Evolutionary conservation across 2,329 filamentous ascomycete species (phyloP).

Genomic region (Colletotrichum shisoi): DNA sequence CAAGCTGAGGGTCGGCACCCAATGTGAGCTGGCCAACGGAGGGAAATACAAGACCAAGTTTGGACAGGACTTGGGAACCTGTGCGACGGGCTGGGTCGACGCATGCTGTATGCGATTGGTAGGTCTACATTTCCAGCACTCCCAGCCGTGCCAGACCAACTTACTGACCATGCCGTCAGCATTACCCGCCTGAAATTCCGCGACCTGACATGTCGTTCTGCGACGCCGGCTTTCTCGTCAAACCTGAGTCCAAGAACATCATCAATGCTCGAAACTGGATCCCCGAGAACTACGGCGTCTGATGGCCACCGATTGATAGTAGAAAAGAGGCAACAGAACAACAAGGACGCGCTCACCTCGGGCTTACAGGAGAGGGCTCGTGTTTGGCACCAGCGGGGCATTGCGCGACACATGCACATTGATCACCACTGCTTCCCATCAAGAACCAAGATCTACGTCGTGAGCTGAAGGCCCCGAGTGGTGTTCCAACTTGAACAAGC

Average conservation of each 20-base stretch:
- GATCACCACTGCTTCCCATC: neutral
- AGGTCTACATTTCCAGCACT: neutral
- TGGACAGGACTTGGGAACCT: constrained; percentile 37
- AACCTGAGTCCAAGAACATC: constrained; percentile 29
- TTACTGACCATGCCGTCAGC: constrained; percentile 19
- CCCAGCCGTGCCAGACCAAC: neutral
- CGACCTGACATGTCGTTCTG: constrained; percentile 33
- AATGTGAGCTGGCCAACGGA: constrained; percentile 29
- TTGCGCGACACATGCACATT: neutral
- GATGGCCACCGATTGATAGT: neutral
- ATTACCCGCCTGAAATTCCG: constrained; percentile 37
- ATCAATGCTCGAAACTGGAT: constrained; percentile 23
- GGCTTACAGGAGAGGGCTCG: neutral
- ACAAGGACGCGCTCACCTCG: neutral
- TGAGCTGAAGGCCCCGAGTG: neutral
- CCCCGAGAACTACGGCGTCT: constrained; percentile 20
- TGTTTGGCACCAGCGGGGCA: neutral
- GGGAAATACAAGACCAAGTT: constrained; percentile 37
- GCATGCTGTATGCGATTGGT: constrained; percentile 39
- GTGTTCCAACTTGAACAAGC: neutral
- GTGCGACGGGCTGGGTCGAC: constrained; percentile 32
- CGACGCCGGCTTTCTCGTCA: constrained; percentile 34
- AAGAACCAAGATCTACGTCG: neutral
- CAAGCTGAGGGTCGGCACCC: constrained; percentile 26
- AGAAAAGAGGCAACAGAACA: neutral